phyloP scores from a whole-genome alignment of 371 early-diverging fungal genomes.

The Saksenaea oblongispora region DNA sequence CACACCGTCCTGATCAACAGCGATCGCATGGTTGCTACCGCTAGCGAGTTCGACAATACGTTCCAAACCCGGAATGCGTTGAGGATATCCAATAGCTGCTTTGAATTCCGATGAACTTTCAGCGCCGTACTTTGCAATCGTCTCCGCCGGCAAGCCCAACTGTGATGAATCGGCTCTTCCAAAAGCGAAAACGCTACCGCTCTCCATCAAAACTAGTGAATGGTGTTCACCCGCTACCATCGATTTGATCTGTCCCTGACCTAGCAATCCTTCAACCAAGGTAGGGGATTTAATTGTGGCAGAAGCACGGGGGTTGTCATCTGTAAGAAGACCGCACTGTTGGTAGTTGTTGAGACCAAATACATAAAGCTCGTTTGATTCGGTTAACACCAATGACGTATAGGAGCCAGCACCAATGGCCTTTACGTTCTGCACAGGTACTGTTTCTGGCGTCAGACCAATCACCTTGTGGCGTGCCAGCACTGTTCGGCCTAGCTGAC shows the following conservation, averaged over 20 bases:
- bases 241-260: conserved; percentile 39
- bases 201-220: conserved; percentile 71
- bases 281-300: conserved; percentile 50
- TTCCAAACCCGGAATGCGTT: conserved; percentile 47
- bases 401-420: conserved; percentile 83
- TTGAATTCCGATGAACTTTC: conserved; percentile 49
- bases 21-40: conserved; percentile 90
- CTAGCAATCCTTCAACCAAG: conserved; percentile 50
- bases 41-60: conserved; percentile 66
- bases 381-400: conserved; percentile 82
- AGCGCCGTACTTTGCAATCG: conserved; percentile 26
- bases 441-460: conserved; percentile 60
- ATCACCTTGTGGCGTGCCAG: conserved; percentile 67
- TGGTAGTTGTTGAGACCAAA: conserved; percentile 97
- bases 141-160: conserved; percentile 71
- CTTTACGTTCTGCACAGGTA: conserved; percentile 60
- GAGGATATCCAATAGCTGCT: conserved; percentile 62
- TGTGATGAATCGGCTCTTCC: conserved; percentile 94
- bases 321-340: conserved; percentile 79
- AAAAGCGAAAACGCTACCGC: conserved; percentile 79
- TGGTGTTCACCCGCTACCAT: conserved; percentile 93
- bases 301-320: conserved; percentile 35
- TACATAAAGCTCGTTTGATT: conserved; percentile 68
- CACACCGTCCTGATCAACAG: conserved; percentile 65
- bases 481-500: conserved; percentile 88